Evolutionary conservation across 2,329 filamentous ascomycete genomes (phyloP), one percentile per base, ranked within the genome.

Genomic region (Pyrenophora graminea): DNA sequence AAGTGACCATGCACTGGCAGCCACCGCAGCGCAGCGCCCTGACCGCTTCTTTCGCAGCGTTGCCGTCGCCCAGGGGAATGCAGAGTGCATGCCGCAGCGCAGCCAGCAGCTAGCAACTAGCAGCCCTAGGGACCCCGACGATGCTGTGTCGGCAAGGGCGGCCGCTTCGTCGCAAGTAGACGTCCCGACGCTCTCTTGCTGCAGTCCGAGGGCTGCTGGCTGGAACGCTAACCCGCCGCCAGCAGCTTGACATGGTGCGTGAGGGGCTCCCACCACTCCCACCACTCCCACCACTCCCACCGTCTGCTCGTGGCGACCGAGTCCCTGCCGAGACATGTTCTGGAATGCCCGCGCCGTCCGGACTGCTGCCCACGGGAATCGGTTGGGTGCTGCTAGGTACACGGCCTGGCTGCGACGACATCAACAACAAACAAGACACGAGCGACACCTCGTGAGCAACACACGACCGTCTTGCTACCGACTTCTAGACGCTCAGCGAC

Each of bases 51-150:
- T 57, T 55, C 56, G 53, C 49, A 54, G 45, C 48, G 52, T 46
- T 45, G 51, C 56, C 50, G 56, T 50, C 39, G 56, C 62, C 62
- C 62, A 64, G 62, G 61, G 61, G 61, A 58, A 62, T 61, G 60
- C 56, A 58, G 51, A 40, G 15, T 15, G 15, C 15, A 15, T 15
- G 15, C 15, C 15, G 15, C 15, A 15, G 15, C 15, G 15, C 15
- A 15, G 15, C 15, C 15, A 15, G 23, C 49, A 48, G 53, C 42
- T 43, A 33, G 51, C 59, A 51, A 33, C 53, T 39, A 45, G 7
- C 34, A 45, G 25, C 27, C 39, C 34, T 30, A 42, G 40, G 37
- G 40, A 37, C 56, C 51, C 42, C 48, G 45, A 56, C 23, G 48
- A 52, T 50, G 58, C 39, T 49, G 45, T 59, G 59, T 58, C 59